Conservation (phyloP, 345 rosid genomes). For the Carallia pectinifolia region DNA sequence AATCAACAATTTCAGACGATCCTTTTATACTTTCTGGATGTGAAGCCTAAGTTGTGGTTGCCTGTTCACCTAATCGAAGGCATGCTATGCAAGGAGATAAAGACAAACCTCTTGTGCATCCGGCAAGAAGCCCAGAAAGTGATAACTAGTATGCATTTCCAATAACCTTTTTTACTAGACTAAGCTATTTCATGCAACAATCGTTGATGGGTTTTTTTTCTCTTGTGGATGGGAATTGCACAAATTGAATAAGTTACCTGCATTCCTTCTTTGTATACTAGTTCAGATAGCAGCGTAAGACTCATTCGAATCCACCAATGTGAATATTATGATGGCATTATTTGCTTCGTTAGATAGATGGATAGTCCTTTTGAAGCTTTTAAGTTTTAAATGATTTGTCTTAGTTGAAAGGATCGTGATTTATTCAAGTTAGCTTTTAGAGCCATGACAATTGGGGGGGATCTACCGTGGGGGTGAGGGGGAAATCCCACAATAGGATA, state of each 20-base stretch:
- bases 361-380: too few species aligned
- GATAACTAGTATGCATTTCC: background rate
- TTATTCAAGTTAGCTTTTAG: too few species aligned
- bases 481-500: too few species aligned
- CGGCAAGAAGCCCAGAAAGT: conserved; percentile 61
- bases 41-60: conserved; percentile 80
- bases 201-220: background rate
- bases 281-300: too few species aligned
- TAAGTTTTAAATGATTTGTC: too few species aligned
- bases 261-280: too few species aligned
- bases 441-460: too few species aligned
- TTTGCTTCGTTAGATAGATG: too few species aligned
- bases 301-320: too few species aligned
- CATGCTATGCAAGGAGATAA: conserved; percentile 66
- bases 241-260: background rate
- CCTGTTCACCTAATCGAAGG: conserved; percentile 82
- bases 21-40: conserved; percentile 62
- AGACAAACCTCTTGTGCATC: conserved; percentile 59
- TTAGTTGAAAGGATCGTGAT: too few species aligned
- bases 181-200: background rate
- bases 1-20: conserved; percentile 51
- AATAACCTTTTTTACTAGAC: conserved; percentile 10
- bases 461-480: too few species aligned
- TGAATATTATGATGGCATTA: too few species aligned
- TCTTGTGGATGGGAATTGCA: conserved; percentile 2